Conservation (phyloP, 1,139 yeast species). For the Blastobotrys raffinosifermentans region DNA sequence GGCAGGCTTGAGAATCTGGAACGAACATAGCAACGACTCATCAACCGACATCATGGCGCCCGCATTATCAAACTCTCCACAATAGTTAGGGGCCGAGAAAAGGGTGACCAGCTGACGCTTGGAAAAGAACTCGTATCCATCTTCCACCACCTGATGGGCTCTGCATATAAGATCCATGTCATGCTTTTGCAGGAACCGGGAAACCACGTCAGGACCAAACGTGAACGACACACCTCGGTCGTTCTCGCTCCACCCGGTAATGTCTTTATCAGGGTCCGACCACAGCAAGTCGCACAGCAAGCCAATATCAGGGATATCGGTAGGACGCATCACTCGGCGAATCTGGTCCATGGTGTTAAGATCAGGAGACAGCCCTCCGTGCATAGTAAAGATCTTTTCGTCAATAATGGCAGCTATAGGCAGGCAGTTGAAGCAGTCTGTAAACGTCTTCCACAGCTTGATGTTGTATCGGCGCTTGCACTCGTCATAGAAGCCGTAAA, state of each 20-base stretch:
- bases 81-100: constrained; percentile 94
- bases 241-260: constrained; percentile 97
- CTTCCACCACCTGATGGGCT: constrained; percentile 98
- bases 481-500: constrained; percentile 96
- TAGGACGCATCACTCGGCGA: constrained; percentile 97
- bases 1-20: constrained; percentile 96
- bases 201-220: constrained; percentile 95
- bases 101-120: constrained; percentile 93
- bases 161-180: constrained; percentile 97
- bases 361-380: constrained; percentile 97
- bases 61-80: constrained; percentile 98
- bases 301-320: constrained; percentile 97
- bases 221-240: constrained; percentile 98
- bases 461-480: constrained; percentile 90
- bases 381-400: constrained; percentile 97
- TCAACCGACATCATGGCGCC: constrained; percentile 99
- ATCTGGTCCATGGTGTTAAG: constrained; percentile 96
- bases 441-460: constrained; percentile 95
- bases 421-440: constrained; percentile 95
- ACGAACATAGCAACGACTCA: constrained; percentile 89
- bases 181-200: constrained; percentile 88
- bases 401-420: constrained; percentile 98
- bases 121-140: constrained; percentile 94
- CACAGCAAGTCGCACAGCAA: constrained; percentile 90
- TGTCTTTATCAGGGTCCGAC: constrained; percentile 98